These are phyloP conservation scores for Cyclostephanos invisitatus DNA, from an alignment of 108 stramenopile species.

Conservation along the genomic window DNA sequence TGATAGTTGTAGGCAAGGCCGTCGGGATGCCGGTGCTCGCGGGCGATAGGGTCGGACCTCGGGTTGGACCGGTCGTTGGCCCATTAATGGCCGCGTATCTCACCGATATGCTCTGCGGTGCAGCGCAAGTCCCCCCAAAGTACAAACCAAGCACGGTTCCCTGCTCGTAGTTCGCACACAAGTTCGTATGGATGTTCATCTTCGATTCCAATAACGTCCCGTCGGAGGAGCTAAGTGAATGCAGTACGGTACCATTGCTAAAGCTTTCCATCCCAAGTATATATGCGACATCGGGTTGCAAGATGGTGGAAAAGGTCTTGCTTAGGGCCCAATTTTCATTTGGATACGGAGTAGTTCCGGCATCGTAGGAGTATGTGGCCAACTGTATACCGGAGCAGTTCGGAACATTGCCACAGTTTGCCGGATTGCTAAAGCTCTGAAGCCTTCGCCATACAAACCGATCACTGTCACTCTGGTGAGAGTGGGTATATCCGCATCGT, in stretches of 20 bases:
- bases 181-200: slow-evolving; percentile 5
- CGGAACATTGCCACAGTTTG: slow-evolving; percentile 11
- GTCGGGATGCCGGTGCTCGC: neutral
- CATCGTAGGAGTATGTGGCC: slow-evolving; percentile 18
- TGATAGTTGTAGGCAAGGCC: neutral
- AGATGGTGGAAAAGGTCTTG: slow-evolving; percentile 11
- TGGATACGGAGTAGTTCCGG: slow-evolving; percentile 9
- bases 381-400: slow-evolving; percentile 18
- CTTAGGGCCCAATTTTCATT: slow-evolving; percentile 20
- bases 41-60: slow-evolving; percentile 5
- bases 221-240: slow-evolving; percentile 3
- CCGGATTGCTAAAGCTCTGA: slow-evolving; percentile 7
- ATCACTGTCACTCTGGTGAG: slow-evolving; percentile 18
- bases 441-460: slow-evolving; percentile 23
- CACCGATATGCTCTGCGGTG: slow-evolving; percentile 13
- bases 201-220: slow-evolving; percentile 12
- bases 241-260: slow-evolving; percentile 11
- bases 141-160: slow-evolving; percentile 16
- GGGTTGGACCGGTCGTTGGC: neutral
- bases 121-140: slow-evolving; percentile 13
- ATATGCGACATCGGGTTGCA: slow-evolving; percentile 14
- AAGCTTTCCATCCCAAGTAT: slow-evolving; percentile 20
- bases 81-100: neutral
- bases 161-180: slow-evolving; percentile 16
- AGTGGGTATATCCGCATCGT: slow-evolving; percentile 16